Evolutionary conservation across 441 rosid species (phyloP), one percentile per base, ranked within the genome.

Genomic region (Biscutella laevigata): DNA sequence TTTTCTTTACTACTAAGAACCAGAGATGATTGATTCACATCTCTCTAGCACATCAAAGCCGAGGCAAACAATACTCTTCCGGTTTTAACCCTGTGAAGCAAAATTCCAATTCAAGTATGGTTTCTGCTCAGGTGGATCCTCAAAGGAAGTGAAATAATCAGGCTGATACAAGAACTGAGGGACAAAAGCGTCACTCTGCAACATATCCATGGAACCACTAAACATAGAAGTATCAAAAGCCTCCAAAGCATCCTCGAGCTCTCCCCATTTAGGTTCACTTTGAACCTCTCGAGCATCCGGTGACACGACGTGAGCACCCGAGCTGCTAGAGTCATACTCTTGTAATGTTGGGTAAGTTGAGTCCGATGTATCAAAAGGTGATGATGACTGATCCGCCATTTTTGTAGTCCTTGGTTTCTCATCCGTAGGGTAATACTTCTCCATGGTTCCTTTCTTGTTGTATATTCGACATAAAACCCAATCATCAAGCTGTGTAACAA

Each of bases 391-490:
- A 5, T 61, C 68, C 0, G 53, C 56, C 71, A 53, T 40, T 14
- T 43, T 28, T 5, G 5, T 5, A 0, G 28, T 53, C 26, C 45
- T 46, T 0, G 33, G 25, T 26, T 70, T 74, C 36, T 54, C 70
- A 16, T 71, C 76, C 0, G 53, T 30, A 0, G 71, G 69, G 44
- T 52, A 43, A 27, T 79, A 70, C 59, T 83, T 91, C 81, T 91
- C 95, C 33, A 83, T 71, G 29, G 71, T 73, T 12, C 98, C 96
- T 57, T 87, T 91, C 74, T 91, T 91, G 79, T 91, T 91, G 82
- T 86, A 86, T 41, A 86, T 72, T 26, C 98, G 80, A 34, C 96
- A 87, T 7, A 87, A 60, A 8, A 90, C 96, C 98, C 96, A 90
- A 41, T 90, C 96, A 68, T 90, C 98, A 46, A 90, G 95, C 95